Evolutionary conservation across 345 rosid species (phyloP).

Genomic region (Brassica rapa): DNA sequence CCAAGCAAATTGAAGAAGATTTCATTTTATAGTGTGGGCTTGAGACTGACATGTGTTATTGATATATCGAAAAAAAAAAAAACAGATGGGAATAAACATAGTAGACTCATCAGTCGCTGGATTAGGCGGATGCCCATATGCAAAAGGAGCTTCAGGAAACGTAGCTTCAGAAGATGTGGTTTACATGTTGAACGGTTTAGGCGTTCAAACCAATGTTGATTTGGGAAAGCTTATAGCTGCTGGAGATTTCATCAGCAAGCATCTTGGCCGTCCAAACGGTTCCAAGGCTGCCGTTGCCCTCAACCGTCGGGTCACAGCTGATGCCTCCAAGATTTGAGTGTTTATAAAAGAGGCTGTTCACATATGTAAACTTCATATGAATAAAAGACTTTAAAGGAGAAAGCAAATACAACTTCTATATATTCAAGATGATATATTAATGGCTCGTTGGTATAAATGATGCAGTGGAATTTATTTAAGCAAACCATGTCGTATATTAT

Average conservation of each 20-base stretch:
- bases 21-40: background rate
- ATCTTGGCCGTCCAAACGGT: slow-evolving; percentile 58
- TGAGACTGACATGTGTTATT: slow-evolving; percentile 25
- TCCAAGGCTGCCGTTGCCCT: slow-evolving; percentile 68
- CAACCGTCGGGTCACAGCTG: slow-evolving; percentile 50
- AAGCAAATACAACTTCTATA: background rate
- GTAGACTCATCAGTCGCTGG: slow-evolving; percentile 77
- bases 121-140: slow-evolving; percentile 83
- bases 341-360: background rate
- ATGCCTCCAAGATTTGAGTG: slow-evolving; percentile 76
- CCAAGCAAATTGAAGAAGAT: background rate
- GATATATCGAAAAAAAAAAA: background rate
- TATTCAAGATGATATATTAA: slow-evolving; percentile 13
- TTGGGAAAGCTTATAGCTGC: slow-evolving; percentile 61
- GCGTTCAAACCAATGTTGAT: slow-evolving; percentile 63
- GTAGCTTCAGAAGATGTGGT: slow-evolving; percentile 83
- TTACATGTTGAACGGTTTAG: slow-evolving; percentile 78
- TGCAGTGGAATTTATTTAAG: background rate
- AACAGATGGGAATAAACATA: slow-evolving; percentile 67
- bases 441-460: slow-evolving; percentile 1
- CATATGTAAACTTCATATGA: slow-evolving; percentile 6
- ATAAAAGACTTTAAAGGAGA: background rate
- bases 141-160: slow-evolving; percentile 84
- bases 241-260: slow-evolving; percentile 71
- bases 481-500: background rate